Base-by-base conservation (phyloP, 345 rosid species). In the Dipteronia dyeriana region DNA sequence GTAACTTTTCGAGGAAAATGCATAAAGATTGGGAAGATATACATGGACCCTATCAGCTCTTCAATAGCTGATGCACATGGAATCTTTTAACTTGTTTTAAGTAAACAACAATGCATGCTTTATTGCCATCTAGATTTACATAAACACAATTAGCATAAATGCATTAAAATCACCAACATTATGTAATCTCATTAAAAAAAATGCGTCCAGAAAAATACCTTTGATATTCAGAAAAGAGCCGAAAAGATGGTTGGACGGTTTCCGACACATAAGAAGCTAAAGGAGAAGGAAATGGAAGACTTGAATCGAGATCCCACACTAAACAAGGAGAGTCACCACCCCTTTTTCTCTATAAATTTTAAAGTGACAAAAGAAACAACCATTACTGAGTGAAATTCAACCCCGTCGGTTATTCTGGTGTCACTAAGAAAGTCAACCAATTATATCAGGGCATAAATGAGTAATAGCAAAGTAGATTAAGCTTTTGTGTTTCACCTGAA, bases 221-320 rank as follows among this genome's bases (percentile, higher is more conserved):
- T 80, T 87, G 89, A 75, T 75, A 95, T 38, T 90, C 95, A 3
- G 94, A 75, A 43, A 90, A 93, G 63, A 91, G 94, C 86, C 87
- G 90, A 88, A 93, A 89, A 51, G 89, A 86, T 53, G 94, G 97
- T 43, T 85, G 87, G 78, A 91, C 76, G 41, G 95, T 87, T 82
- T 95, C 94, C 14, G 88, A 71, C 53, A 89, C 79, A 67, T 91
- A 93, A 2, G 86, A 70, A 66, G 91, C 78, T 76, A 93, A 79
- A 23, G 92, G 87, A 77, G 90, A 90, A 77, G 98, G 98, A 85
- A 90, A 88, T 9, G 92, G 90, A 77, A 95, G 93, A 78, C 79
- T 82, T 1, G 98, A 93, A 87, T 95, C 94, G 62, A 95, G 86
- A 86, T 95, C 97, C 97, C 97, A 93, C 53, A 90, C 97, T 70